Evolutionary conservation across 2,329 filamentous ascomycete species (phyloP).

Genomic region (Claviceps capensis): DNA sequence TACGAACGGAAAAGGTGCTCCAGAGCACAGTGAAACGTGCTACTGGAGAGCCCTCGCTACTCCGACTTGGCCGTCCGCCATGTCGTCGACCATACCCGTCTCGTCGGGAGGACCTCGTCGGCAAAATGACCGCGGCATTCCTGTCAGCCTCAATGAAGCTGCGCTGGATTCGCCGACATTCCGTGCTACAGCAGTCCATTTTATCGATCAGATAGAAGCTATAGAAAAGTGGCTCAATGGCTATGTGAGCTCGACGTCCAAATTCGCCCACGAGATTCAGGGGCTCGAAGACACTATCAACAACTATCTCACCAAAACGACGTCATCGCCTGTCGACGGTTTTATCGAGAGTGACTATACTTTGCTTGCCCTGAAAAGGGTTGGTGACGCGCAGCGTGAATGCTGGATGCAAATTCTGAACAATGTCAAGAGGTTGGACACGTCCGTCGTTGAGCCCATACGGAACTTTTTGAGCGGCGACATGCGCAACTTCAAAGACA

Average conservation of each 20-base stretch:
- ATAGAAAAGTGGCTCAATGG: slow-evolving; percentile 82
- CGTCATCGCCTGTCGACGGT: slow-evolving; percentile 68
- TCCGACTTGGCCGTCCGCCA: slow-evolving; percentile 6
- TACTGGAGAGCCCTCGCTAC: background rate
- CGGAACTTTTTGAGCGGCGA: slow-evolving; percentile 65
- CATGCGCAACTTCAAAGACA: slow-evolving; percentile 75
- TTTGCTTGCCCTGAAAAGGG: slow-evolving; percentile 68
- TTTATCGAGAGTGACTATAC: slow-evolving; percentile 94
- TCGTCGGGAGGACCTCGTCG: slow-evolving; percentile 4
- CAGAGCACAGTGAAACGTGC: slow-evolving; percentile 3
- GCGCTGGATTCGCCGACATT: slow-evolving; percentile 94
- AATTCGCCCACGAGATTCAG: slow-evolving; percentile 47
- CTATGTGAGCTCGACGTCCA: slow-evolving; percentile 39
- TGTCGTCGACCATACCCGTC: slow-evolving; percentile 9
- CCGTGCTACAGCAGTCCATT: slow-evolving; percentile 73
- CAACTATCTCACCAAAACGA: slow-evolving; percentile 59
- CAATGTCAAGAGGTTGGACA: slow-evolving; percentile 65
- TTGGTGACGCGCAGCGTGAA: slow-evolving; percentile 74
- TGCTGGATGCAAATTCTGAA: slow-evolving; percentile 70
- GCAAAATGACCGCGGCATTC: slow-evolving; percentile 32
- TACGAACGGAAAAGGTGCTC: background rate
- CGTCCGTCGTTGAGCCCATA: slow-evolving; percentile 67
- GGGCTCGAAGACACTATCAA: slow-evolving; percentile 70
- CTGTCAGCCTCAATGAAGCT: slow-evolving; percentile 85
- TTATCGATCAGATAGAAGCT: slow-evolving; percentile 79